Evolutionary conservation across 176 grass and related monocot genomes (phyloP), one percentile per base, ranked within the genome.

Genomic region (Oropetium thomaeum): DNA sequence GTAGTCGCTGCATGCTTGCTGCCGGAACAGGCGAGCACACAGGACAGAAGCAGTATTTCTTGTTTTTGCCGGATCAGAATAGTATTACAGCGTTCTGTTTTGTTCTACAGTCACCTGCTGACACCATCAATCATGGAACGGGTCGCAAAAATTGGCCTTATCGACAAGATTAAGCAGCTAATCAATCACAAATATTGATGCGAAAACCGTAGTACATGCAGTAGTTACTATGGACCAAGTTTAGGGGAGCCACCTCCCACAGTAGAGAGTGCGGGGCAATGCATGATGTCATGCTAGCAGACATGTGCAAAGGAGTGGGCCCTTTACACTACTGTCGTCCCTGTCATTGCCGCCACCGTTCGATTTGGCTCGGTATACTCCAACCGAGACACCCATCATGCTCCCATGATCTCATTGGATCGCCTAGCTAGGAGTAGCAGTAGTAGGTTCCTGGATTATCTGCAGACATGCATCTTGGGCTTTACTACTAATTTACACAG

Each of bases 321-420:
- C 40, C n/a, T 28, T 28, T 0, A n/a, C 30, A 28, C 10, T 52
- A n/a, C n/a, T n/a, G n/a, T n/a, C n/a, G 72, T 52, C 64, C 29
- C 23, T 8, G 64, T 59, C 71, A 83, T 23, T 31, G 44, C 55
- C 45, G 58, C 44, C 69, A 40, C 65, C 42, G 81, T 41, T 43
- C 20, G 55, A 44, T 78, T 70, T 55, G 37, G 74, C 51, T 42
- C 29, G 20, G 47, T 47, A 25, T 74, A 63, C 62, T 74, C 54
- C 78, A 4, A 32, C 48, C 48, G 16, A 41, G 64, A 48, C 69
- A 26, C 16, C 8, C 71, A 76, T 76, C 64, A 65, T 81, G 65
- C 43, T 70, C 57, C 65, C 57, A 71, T 81, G 84, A 81, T 81
- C 58, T 74, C 58, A 58, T 74, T 54, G 79, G 79, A 81, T 65